phyloP scores from a whole-genome alignment of 441 rosid genomes.

The Dalechampia spathulata region DNA sequence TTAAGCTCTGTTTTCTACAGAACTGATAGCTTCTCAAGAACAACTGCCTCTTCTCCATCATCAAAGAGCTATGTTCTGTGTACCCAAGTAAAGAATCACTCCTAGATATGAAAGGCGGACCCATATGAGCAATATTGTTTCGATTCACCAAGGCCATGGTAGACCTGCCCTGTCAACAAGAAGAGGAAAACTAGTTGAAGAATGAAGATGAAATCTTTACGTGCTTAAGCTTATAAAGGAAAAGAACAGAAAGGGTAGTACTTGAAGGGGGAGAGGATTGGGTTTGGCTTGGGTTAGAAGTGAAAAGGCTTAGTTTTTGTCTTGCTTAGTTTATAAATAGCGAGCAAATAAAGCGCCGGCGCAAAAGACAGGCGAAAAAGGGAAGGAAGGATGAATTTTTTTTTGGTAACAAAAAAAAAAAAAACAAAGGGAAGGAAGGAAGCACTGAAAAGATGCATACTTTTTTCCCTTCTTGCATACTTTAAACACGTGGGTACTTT shows the following conservation, averaged over 20 bases:
- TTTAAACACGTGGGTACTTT: conserved; percentile 3
- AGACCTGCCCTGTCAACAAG: no score
- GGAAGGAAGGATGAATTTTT: neutral
- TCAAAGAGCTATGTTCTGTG: conserved; percentile 23
- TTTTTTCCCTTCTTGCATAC: neutral
- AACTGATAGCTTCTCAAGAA: conserved; percentile 80
- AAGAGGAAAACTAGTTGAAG: neutral
- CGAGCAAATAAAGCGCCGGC: conserved; percentile 19
- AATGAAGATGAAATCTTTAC: neutral
- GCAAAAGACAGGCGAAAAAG: neutral
- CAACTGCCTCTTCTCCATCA: conserved; percentile 72
- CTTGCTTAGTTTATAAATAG: neutral
- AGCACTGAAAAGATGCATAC: no score
- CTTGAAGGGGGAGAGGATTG: neutral
- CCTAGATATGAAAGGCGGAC: conserved; percentile 11
- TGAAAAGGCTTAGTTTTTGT: neutral
- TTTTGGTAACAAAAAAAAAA: no score
- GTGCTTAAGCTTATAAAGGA: neutral
- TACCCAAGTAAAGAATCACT: conserved; percentile 7
- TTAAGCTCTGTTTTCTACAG: conserved; percentile 49
- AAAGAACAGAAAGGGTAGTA: neutral
- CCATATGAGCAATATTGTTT: neutral
- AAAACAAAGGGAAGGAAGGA: no score
- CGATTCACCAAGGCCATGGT: conserved; percentile 14
- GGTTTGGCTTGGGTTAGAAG: neutral